Evolutionary conservation across 2,329 filamentous ascomycete genomes (phyloP), one percentile per base, ranked within the genome.

Genomic region (Fusarium tjaetaba): DNA sequence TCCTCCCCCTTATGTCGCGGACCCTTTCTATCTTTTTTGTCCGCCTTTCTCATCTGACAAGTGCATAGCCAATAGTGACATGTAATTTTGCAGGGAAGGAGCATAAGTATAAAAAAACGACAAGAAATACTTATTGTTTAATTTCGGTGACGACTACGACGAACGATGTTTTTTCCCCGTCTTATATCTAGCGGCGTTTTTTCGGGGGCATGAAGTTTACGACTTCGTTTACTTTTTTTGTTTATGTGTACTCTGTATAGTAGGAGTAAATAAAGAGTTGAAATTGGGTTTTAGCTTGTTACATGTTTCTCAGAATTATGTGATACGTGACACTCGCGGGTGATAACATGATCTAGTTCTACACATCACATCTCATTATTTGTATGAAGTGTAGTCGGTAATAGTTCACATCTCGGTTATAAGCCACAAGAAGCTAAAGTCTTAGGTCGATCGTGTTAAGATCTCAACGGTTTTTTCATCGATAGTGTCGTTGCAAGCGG

Each of bases 11-110:
- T 36, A 34, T 8, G 34, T 15, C 41, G 67, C 67, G 67, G 66
- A 65, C 41, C 20, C 30, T 18, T 8, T 51, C 24, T 4, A 32
- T 14, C n/a, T 43, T 36, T 36, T 45, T 42, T 38, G 67, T 65
- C 67, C 67, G 67, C 67, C 46, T 65, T 68, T 70, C 65, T 68
- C 65, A 59, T 70, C 55, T 56, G 61, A 68, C 52, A 36, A 69
- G 42, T 49, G 69, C 70, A 55, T 76, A 70, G 76, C 59, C 64
- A 67, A 71, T 76, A 78, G 76, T 78, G 73, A 78, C 75, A 76
- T 76, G 75, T 70, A 52, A 61, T 41, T 26, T 24, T 52, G 18
- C 70, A 78, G 73, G 59, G 76, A 77, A 57, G 63, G 65, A 48
- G 24, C 61, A 28, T 75, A 55, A 70, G 61, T 45, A 51, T 43